These are phyloP conservation scores for Coccomyxa sp. DNA, from an alignment of 139 green algal species.

Conservation along the genomic window DNA sequence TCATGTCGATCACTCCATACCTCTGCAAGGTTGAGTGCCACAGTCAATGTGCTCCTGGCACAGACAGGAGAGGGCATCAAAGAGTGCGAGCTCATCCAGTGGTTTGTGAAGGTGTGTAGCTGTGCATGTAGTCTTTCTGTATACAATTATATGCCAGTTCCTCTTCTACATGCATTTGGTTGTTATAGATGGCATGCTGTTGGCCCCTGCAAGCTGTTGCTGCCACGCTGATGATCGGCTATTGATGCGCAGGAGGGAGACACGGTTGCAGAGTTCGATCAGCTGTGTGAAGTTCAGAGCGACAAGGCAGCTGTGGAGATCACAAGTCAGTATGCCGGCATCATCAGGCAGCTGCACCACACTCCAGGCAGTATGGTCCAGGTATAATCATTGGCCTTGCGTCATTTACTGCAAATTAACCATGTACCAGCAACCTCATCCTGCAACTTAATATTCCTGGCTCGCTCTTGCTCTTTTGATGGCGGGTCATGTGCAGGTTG, in stretches of 20 bases:
- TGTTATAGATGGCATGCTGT: neutral
- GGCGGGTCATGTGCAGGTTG: no score
- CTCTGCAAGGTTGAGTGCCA: no score
- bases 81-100: conserved; percentile 88
- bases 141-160: no score
- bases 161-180: no score
- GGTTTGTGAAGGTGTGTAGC: conserved; percentile 63
- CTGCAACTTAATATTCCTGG: no score
- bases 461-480: no score
- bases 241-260: conserved; percentile 52
- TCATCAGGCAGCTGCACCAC: conserved; percentile 57
- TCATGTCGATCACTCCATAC: no score
- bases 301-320: conserved; percentile 92
- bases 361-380: conserved; percentile 61
- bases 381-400: conserved; percentile 28
- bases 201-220: neutral
- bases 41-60: conserved; percentile 28
- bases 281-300: conserved; percentile 86
- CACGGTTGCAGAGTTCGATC: conserved; percentile 69
- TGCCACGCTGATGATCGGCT: neutral
- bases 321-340: conserved; percentile 75
- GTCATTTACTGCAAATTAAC: neutral
- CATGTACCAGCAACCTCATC: no score
- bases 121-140: neutral
- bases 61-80: conserved; percentile 92